Conservation (phyloP, 2,329 filamentous ascomycete species). For the Diaporthe batatas region DNA sequence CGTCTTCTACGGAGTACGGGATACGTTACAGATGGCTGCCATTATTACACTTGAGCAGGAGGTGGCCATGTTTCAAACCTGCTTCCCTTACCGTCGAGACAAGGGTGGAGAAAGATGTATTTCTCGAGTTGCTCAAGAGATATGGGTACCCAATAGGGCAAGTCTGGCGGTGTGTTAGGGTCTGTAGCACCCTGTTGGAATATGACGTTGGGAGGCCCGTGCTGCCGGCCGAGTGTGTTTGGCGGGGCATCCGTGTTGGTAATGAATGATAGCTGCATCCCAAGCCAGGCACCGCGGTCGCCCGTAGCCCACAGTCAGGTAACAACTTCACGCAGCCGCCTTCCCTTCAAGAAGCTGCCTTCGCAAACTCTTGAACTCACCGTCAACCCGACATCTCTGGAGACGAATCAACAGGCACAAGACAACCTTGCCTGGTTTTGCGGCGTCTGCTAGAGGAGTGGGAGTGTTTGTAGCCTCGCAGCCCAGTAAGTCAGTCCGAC, state of each 20-base stretch:
- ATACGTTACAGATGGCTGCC: background rate
- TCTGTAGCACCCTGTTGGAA: constrained; percentile 13
- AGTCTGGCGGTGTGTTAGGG: background rate
- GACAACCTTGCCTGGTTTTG: background rate
- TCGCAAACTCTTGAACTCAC: background rate
- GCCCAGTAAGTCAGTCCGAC: constrained; percentile 16
- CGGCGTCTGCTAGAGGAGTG: background rate
- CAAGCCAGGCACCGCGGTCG: constrained; percentile 6
- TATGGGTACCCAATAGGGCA: constrained; percentile 1
- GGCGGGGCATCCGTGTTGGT: constrained; percentile 26
- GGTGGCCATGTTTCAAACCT: background rate
- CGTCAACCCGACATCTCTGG: background rate
- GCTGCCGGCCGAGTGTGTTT: constrained; percentile 35
- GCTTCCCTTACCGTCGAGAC: background rate
- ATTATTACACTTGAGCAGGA: background rate
- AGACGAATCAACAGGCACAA: background rate
- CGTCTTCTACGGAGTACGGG: background rate
- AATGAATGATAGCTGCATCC: constrained; percentile 30
- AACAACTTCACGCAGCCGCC: constrained; percentile 2
- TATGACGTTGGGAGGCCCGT: constrained; percentile 30
- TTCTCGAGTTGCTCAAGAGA: background rate
- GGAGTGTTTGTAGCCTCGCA: background rate
- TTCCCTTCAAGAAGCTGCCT: background rate
- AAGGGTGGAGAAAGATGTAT: background rate
- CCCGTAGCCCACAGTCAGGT: background rate